These are phyloP conservation scores for Saussurea involucrata DNA, from an alignment of 129 eudicot genomes.

Conservation along the genomic window DNA sequence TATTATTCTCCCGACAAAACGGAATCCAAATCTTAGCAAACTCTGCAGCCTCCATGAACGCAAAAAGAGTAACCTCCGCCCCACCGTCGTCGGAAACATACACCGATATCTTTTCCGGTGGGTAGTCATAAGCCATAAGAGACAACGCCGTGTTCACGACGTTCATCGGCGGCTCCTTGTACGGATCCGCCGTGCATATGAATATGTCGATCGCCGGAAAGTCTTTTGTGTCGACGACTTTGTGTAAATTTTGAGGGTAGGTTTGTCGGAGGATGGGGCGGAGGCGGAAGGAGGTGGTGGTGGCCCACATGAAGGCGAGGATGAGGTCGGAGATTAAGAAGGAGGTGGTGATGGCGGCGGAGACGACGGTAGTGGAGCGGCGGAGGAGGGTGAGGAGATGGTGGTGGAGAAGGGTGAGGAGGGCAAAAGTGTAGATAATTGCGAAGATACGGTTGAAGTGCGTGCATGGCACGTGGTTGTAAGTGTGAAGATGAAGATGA, in stretches of 20 bases:
- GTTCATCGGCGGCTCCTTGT: conserved; percentile 61
- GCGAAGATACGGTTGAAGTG: conserved; percentile 47
- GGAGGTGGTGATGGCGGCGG: conserved; percentile 16
- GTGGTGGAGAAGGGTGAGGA: conserved; percentile 40
- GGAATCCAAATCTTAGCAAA: conserved; percentile 74
- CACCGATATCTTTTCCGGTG: conserved; percentile 64
- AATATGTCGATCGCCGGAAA: conserved; percentile 58
- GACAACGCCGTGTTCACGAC: conserved; percentile 64
- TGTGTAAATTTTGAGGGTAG: conserved; percentile 42
- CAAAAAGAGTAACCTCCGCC: conserved; percentile 65
- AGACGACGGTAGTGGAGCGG: conserved; percentile 28
- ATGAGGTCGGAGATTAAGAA: conserved; percentile 44
- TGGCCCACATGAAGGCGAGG: conserved; percentile 48
- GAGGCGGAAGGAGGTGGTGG: conserved; percentile 46
- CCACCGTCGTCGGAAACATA: conserved; percentile 91
- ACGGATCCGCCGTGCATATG: conserved; percentile 76
- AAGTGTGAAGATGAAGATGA: conserved; percentile 36
- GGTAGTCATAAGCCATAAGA: conserved; percentile 76
- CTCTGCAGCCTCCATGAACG: conserved; percentile 72
- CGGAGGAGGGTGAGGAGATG: conserved; percentile 31
- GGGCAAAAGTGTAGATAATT: conserved; percentile 36
- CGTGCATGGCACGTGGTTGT: conserved; percentile 34
- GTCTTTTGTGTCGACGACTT: conserved; percentile 21
- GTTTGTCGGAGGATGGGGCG: conserved; percentile 39
- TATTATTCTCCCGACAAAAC: conserved; percentile 53